phyloP scores from a whole-genome alignment of 495 filamentous ascomycete species.

The Hypoxylon perforatum region DNA sequence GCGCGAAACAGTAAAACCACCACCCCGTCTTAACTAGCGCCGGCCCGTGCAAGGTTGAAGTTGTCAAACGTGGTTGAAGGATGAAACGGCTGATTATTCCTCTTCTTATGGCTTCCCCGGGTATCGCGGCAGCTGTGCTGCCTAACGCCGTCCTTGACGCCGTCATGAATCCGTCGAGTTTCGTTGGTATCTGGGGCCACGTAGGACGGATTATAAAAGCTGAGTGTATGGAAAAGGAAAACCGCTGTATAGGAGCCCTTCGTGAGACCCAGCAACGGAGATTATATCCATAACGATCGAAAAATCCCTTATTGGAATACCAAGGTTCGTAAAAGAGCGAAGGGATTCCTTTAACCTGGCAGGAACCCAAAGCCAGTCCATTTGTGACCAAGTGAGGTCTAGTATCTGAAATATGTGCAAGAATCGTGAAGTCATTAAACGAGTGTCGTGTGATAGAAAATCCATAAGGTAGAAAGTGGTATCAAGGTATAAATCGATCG shows the following conservation, averaged over 20 bases:
- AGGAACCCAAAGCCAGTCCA: conserved; percentile 29
- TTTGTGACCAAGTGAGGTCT: conserved; percentile 35
- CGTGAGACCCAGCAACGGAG: conserved; percentile 5
- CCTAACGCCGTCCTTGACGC: conserved; percentile 7
- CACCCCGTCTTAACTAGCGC: conserved; percentile 43
- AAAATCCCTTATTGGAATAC: conserved; percentile 5
- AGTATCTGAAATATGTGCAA: conserved; percentile 44
- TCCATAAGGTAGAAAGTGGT: conserved; percentile 18
- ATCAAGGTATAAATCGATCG: conserved; percentile 17
- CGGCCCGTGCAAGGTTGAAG: conserved; percentile 40
- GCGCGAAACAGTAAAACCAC: conserved; percentile 40
- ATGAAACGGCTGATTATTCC: conserved; percentile 34
- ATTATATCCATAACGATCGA: conserved; percentile 33
- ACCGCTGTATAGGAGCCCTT: background rate
- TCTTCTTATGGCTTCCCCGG: conserved; percentile 20
- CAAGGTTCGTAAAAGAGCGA: conserved; percentile 25
- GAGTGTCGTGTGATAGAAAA: conserved; percentile 23
- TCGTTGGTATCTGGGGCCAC: conserved; percentile 5
- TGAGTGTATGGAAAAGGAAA: conserved; percentile 2
- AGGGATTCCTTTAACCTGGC: conserved; percentile 32
- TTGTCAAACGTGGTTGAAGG: conserved; percentile 32
- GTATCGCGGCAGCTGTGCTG: conserved; percentile 19
- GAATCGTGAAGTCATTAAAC: conserved; percentile 40
- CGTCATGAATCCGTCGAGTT: conserved; percentile 13
- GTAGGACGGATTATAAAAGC: conserved; percentile 7